phyloP scores from a whole-genome alignment of 345 rosid species.

The Gossypium raimondii region DNA sequence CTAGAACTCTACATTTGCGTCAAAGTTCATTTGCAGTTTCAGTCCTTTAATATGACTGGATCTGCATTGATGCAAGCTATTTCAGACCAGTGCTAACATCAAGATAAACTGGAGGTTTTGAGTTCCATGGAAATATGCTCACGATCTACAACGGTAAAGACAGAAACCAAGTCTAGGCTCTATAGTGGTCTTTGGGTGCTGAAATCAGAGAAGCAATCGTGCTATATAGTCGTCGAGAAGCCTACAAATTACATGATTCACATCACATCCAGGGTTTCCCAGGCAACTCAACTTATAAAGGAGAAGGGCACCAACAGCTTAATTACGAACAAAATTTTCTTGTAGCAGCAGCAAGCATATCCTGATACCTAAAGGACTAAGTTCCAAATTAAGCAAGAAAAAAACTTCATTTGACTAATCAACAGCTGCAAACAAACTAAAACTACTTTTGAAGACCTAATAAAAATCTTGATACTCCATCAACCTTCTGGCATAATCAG shows the following conservation, averaged over 20 bases:
- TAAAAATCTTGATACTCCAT: background rate
- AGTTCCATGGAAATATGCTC: background rate
- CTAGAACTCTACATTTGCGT: background rate
- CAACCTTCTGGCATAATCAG: background rate
- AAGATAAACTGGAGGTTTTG: background rate
- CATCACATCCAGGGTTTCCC: background rate
- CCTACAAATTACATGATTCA: background rate
- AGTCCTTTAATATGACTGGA: background rate
- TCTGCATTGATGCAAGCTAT: background rate
- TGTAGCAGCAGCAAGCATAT: background rate
- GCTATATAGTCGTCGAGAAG: background rate
- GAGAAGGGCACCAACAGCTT: background rate
- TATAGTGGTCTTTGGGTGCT: background rate
- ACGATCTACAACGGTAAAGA: background rate
- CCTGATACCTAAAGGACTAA: background rate
- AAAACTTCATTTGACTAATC: background rate
- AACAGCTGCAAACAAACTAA: background rate
- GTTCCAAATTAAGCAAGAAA: background rate
- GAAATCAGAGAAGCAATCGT: background rate
- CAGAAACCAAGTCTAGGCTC: background rate
- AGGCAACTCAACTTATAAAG: background rate
- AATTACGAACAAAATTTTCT: background rate
- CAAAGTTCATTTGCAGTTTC: constrained; percentile 1
- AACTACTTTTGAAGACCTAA: background rate
- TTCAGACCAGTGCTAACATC: background rate